Base-by-base conservation (phyloP, 352 stramenopile species). In the Globisporangium splendens region DNA sequence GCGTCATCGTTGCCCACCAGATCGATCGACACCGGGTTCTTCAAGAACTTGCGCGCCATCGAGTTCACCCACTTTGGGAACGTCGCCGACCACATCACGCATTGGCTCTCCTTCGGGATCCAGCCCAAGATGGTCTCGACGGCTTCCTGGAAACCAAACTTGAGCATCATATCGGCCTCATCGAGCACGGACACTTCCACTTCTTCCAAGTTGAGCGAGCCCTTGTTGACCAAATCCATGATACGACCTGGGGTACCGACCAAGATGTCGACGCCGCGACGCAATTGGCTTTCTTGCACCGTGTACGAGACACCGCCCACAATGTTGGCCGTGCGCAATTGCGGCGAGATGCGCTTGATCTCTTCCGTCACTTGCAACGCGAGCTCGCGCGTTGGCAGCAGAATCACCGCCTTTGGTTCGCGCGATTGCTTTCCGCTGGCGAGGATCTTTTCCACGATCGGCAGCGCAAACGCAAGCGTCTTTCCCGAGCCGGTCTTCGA, bases 81-180 rank as follows among this genome's bases (percentile, higher is more conserved):
- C 1, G 97, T 99, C 22, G 97, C 97, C 22, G 91, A 98, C 79
- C 98, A 99, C 64, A 99, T 89, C 31, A 99, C 79, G 39, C 88
- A 96, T 73, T 99, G 96, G 48, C 74, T 66, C 15, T 79, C 75
- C 5, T 80, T 63, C 2, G 82, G 87, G 39, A 94, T 84, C 70
- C 77, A 86, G 33, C 70, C 73, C 48, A 99, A 79, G 63, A 99
- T 98, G 13, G 88, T 87, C 80, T 98, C 95, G 17, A 99, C 94
- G 38, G 98, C 95, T 50, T 99, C 96, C 51, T 98, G 93, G 73
- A 99, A 99, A 38, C 96, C 96, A 79, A 99, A 98, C 78, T 98
- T 98, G 50, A 99, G 84, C 96, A 99, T 99, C 88, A 98, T 97
- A 70, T 99, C 96, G 28, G 96, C 96, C 72, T 99, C 96, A 58